Conservation (phyloP, 306 rosid genomes). For the Gynostemma pentaphyllum region DNA sequence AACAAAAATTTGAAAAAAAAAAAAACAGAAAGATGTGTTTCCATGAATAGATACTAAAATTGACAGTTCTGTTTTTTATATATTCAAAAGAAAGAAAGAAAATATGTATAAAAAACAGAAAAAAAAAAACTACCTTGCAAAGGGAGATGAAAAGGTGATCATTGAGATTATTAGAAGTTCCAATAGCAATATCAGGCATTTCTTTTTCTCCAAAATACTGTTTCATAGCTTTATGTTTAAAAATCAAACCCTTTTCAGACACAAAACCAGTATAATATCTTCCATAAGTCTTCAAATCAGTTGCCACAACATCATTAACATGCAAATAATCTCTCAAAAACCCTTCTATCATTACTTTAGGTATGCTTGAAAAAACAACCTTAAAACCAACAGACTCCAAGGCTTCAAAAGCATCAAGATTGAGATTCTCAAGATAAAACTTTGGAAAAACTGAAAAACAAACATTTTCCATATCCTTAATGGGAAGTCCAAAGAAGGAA, state of each 20-base stretch:
- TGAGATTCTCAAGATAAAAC: constrained; percentile 69
- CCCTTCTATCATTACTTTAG: constrained; percentile 70
- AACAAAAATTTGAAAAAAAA: no score
- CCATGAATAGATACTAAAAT: background rate
- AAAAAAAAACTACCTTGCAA: constrained; percentile 97
- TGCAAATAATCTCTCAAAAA: constrained; percentile 60
- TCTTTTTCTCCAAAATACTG: constrained; percentile 58
- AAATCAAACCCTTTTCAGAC: constrained; percentile 36
- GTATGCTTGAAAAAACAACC: constrained; percentile 59
- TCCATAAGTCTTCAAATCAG: constrained; percentile 56
- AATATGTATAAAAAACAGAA: no score
- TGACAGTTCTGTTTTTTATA: no score
- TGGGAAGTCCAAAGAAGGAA: constrained; percentile 49
- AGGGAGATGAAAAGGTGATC: constrained; percentile 57
- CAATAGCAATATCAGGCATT: constrained; percentile 68
- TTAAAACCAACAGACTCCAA: constrained; percentile 38
- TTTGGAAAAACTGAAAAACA: constrained; percentile 66
- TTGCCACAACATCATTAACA: constrained; percentile 48
- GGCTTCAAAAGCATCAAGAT: constrained; percentile 40
- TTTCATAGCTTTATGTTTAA: constrained; percentile 55
- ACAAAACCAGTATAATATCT: constrained; percentile 51
- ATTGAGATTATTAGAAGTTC: constrained; percentile 39
- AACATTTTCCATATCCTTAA: constrained; percentile 41
- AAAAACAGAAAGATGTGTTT: no score
- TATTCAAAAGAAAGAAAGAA: no score